phyloP scores from a whole-genome alignment of 2,329 filamentous ascomycete species.

The Trichoderma sp. region DNA sequence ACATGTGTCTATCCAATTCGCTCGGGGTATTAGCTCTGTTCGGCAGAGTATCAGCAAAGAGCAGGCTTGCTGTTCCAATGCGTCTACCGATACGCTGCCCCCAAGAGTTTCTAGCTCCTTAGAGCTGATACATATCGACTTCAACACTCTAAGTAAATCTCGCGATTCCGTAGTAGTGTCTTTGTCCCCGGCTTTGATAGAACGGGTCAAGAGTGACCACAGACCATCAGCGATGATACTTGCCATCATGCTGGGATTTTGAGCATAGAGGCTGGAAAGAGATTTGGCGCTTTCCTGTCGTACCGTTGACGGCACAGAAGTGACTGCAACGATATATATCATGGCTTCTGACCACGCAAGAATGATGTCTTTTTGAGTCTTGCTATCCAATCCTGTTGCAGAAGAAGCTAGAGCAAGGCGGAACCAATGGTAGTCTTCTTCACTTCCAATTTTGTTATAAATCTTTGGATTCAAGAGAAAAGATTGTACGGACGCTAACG shows the following conservation, averaged over 20 bases:
- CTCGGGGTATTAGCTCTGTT: slow-evolving; percentile 73
- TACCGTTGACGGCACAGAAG: slow-evolving; percentile 61
- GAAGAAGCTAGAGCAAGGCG: slow-evolving; percentile 69
- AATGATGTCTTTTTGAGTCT: slow-evolving; percentile 53
- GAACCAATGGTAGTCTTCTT: slow-evolving; percentile 81
- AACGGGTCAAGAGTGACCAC: slow-evolving; percentile 75
- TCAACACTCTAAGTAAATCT: slow-evolving; percentile 65
- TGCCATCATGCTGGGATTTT: slow-evolving; percentile 61
- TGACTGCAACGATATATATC: slow-evolving; percentile 74
- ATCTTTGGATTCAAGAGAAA: slow-evolving; percentile 84
- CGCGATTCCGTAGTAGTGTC: slow-evolving; percentile 71
- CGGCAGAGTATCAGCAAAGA: slow-evolving; percentile 78
- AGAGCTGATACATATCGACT: slow-evolving; percentile 64
- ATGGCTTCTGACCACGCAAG: slow-evolving; percentile 82
- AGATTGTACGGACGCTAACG: slow-evolving; percentile 77
- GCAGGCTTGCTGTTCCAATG: slow-evolving; percentile 72
- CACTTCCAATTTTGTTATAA: slow-evolving; percentile 75
- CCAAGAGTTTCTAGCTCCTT: slow-evolving; percentile 54
- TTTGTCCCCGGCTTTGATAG: slow-evolving; percentile 70
- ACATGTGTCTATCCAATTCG: slow-evolving; percentile 88
- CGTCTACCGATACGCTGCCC: slow-evolving; percentile 49
- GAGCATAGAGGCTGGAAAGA: slow-evolving; percentile 68
- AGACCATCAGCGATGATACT: slow-evolving; percentile 70
- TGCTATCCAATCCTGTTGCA: slow-evolving; percentile 57
- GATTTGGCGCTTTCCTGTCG: slow-evolving; percentile 65